Base-by-base conservation (phyloP, 1,284 basidiomycete species). In the Caloboletus inedulis region DNA sequence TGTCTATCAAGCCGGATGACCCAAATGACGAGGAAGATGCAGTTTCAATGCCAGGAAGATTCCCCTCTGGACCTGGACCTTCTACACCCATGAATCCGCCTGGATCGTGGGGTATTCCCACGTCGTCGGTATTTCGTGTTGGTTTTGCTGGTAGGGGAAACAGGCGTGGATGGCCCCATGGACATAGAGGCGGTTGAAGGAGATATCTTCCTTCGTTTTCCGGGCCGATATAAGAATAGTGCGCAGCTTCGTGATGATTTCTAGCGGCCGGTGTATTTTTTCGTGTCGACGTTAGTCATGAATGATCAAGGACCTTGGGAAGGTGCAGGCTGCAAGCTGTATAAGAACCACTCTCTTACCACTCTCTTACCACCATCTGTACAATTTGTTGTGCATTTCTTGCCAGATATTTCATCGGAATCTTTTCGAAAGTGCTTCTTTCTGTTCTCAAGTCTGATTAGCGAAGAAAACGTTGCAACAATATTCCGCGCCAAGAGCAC, bases 81-180 rank as follows among this genome's bases (percentile, higher is more conserved):
- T 56, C 62, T 39, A 19, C 49, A 19, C 18, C 52, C 30, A 16
- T 43, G 29, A 29, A 48, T 14, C 23, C 39, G 7, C 64, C 53
- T n/a, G 48, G 37, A 33, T 47, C 41, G 4, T 52, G 43, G 52
- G 47, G 53, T 16, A 25, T 49, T 25, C 39, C 56, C n/a, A 36
- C 53, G 40, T 21, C 50, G 16, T 53, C 57, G 5, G 14, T 62
- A 33, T 63, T 66, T 50, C 67, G 66, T 46, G 47, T 72, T 42
- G 69, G 69, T 36, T 68, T 63, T 47, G 66, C 70, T 46, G 69
- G 69, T 16, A 60, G 69, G 54, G 65, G 70, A 19, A 47, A 43
- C 39, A 21, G 13, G 2, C 51, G 47, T 21, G 53, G 65, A 19
- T 33, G 44, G 23, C 48, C 33, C 33, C 47, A 21, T 25, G 54